Percentiles rank a stretch among this genome's conserved stretches.
Evolutionary conservation across 2,329 filamentous ascomycete species (phyloP).

Genomic region (Fusarium tjaetaba): DNA sequence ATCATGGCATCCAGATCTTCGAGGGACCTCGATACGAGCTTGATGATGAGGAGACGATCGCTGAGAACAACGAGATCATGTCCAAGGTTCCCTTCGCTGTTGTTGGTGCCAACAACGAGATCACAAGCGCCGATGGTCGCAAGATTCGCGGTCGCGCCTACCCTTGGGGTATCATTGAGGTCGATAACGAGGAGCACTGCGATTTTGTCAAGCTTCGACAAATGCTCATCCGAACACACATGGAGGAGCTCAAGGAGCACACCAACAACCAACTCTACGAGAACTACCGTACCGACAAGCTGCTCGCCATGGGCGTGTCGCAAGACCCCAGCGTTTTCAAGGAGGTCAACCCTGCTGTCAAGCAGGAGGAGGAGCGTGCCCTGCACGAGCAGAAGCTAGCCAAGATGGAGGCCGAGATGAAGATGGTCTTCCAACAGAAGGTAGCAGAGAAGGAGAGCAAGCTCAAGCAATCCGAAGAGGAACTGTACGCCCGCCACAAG

Average conservation of each 20-base stretch:
- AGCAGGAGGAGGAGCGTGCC: slow-evolving; percentile 98
- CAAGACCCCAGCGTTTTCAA: slow-evolving; percentile 99
- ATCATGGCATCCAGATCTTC: slow-evolving; percentile 98
- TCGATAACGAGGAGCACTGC: slow-evolving; percentile 99
- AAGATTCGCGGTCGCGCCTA: slow-evolving; percentile 96
- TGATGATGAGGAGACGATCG: slow-evolving; percentile 99
- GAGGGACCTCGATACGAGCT: slow-evolving; percentile 98
- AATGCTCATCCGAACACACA: slow-evolving; percentile 99
- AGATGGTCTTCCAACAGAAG: slow-evolving; percentile 99
- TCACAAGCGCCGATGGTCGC: slow-evolving; percentile 89
- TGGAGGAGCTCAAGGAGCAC: slow-evolving; percentile 99
- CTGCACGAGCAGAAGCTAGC: slow-evolving; percentile 99
- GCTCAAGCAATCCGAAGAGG: slow-evolving; percentile 98
- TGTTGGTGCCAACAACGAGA: slow-evolving; percentile 95
- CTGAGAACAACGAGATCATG: slow-evolving; percentile 99
- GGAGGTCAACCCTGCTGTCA: slow-evolving; percentile 99
- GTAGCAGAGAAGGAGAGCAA: slow-evolving; percentile 99
- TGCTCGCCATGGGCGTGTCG: slow-evolving; percentile 96
- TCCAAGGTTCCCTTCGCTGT: slow-evolving; percentile 99
- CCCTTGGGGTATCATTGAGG: slow-evolving; percentile 98
- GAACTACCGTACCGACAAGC: slow-evolving; percentile 99
- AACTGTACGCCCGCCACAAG: slow-evolving; percentile 95
- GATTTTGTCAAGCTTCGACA: slow-evolving; percentile 99
- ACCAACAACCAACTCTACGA: slow-evolving; percentile 99
- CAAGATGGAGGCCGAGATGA: slow-evolving; percentile 99